Base-by-base conservation (phyloP, 1,284 basidiomycete genomes). In the Acaromyces ingoldii region DNA sequence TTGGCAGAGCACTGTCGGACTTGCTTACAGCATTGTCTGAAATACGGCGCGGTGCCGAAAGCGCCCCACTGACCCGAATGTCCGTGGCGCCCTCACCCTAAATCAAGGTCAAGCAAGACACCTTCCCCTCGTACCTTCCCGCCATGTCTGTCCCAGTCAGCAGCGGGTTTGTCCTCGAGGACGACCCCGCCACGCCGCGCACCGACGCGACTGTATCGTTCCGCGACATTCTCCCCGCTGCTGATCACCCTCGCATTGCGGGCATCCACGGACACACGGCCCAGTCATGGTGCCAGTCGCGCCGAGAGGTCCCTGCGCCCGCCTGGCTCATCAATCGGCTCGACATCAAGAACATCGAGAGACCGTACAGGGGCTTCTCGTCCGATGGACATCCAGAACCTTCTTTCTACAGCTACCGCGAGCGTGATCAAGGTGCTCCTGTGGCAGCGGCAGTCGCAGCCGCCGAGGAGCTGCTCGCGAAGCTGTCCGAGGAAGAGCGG, bases 311-410 rank as follows among this genome's bases (percentile, higher is more conserved):
- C 6, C 64, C 64, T 2, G 71, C 70, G 11, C 71, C 70, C 4
- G 72, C 65, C 11, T 75, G 73, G 73, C 51, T 75, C 19, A 74
- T 75, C 58, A 67, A 72, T 29, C 55, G 71, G 13, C 51, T 75
- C 9, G 63, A 69, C 33, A 26, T 58, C 15, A 51, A 59, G 34
- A 75, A 74, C 51, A 48, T 75, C 28, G 72, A 69, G 49, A 48
- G 53, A 22, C 68, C 70, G 2, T 74, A 67, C 53, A 58, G 53
- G 28, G 72, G 72, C 6, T 74, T 75, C 51, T 62, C 63, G 6
- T 49, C 60, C 1, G 71, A 74, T 41, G 72, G 72, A 1, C 53
- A 65, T 4, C 67, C 68, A 4, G 64, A 68, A 45, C 55, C 62
- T 15, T 37, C 47, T 3, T 47, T 75, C 4, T 62, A 63, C 45